Evolutionary conservation across 495 filamentous ascomycete species (phyloP).

Genomic region (Aspergillus cristatus): DNA sequence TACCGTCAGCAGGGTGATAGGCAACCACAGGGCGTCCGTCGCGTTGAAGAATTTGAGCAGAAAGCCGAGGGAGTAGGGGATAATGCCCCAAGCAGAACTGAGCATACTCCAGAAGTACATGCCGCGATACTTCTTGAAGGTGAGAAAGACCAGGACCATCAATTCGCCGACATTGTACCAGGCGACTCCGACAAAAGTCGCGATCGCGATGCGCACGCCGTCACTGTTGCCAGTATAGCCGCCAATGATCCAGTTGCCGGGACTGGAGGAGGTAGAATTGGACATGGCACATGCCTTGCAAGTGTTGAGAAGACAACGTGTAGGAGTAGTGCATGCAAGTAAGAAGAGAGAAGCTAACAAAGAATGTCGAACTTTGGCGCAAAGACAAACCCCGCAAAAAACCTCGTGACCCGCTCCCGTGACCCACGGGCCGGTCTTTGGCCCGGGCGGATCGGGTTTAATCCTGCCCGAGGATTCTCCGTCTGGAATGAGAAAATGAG

Average conservation of each 20-base stretch:
- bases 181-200: slow-evolving; percentile 29
- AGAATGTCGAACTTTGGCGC: too few species aligned
- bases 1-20: slow-evolving; percentile 23
- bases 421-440: too few species aligned
- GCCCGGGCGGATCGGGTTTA: too few species aligned
- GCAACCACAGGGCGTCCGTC: slow-evolving; percentile 13
- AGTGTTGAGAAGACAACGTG: too few species aligned
- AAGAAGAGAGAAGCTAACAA: too few species aligned
- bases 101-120: slow-evolving; percentile 43
- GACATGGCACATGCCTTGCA: too few species aligned
- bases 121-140: slow-evolving; percentile 33
- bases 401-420: too few species aligned
- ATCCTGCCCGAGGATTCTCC: too few species aligned
- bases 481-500: too few species aligned
- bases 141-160: slow-evolving; percentile 30
- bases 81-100: slow-evolving; percentile 36
- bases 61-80: slow-evolving; percentile 41
- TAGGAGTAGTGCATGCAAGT: too few species aligned
- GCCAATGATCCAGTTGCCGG: slow-evolving; percentile 13
- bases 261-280: slow-evolving; percentile 4
- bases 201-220: slow-evolving; percentile 23
- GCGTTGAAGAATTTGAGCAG: slow-evolving; percentile 41
- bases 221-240: slow-evolving; percentile 13
- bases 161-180: slow-evolving; percentile 38
- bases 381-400: too few species aligned